A percentile compares a stretch with the other conserved stretches of the same genome.
These are phyloP conservation scores for Mycena galericulata DNA, from an alignment of 768 basidiomycete genomes.

Conservation along the genomic window DNA sequence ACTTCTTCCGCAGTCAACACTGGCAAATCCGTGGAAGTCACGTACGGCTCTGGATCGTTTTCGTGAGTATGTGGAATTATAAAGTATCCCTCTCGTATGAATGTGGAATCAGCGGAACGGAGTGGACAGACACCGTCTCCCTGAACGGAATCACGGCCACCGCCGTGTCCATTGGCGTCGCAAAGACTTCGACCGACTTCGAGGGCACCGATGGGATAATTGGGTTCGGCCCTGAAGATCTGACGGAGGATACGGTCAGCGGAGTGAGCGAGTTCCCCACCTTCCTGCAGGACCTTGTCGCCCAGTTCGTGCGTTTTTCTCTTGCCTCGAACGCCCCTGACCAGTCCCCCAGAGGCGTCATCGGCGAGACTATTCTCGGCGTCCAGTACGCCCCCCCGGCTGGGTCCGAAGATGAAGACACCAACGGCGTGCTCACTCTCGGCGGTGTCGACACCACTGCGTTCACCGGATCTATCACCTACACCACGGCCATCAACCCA, in stretches of 20 bases:
- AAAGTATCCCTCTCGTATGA: background rate
- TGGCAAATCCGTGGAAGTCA: background rate
- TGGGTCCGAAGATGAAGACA: background rate
- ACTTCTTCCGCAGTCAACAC: background rate
- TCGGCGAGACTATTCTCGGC: background rate
- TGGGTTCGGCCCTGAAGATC: background rate
- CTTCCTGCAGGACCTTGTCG: conserved; percentile 1
- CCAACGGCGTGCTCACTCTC: background rate
- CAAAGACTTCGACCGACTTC: background rate
- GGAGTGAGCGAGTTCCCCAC: background rate
- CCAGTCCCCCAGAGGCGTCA: background rate
- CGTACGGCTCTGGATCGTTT: background rate
- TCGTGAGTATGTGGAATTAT: background rate
- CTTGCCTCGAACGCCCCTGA: background rate
- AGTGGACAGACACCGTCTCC: background rate
- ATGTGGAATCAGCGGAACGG: background rate
- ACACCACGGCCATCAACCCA: background rate
- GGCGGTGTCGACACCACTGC: background rate
- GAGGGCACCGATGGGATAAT: background rate
- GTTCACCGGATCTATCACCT: background rate
- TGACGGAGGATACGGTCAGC: background rate
- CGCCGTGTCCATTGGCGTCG: background rate
- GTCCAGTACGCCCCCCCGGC: background rate
- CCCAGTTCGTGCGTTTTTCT: background rate
- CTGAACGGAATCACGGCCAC: background rate